Percentiles rank a stretch among this genome's conserved stretches.
Conservation (phyloP, 2,329 filamentous ascomycete genomes). For the Pseudogymnoascus sp. region DNA sequence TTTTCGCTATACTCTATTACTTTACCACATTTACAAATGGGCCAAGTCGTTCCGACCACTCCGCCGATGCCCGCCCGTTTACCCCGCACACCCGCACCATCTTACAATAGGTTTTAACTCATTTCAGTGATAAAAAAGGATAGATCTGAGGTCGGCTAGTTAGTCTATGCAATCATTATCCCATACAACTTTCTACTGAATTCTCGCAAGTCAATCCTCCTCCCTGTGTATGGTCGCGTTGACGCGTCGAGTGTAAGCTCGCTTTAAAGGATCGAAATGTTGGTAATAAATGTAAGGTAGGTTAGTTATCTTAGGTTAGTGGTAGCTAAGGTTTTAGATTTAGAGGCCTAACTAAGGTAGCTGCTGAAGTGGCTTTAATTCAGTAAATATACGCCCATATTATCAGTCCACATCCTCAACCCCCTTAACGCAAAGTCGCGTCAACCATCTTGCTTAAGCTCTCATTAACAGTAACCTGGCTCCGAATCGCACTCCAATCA, state of each 20-base stretch:
- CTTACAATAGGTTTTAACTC: not conserved
- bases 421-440: constrained; percentile 20
- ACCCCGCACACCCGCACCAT: not conserved
- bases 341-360: not conserved
- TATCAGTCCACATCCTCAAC: not conserved
- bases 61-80: not conserved
- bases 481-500: constrained; percentile 45
- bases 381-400: not conserved
- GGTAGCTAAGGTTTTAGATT: not conserved
- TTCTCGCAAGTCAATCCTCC: not conserved
- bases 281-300: not conserved
- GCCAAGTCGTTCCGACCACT: not conserved
- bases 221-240: not conserved
- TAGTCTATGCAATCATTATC: not conserved
- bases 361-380: not conserved
- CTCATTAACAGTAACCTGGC: constrained; percentile 37
- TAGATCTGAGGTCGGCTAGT: not conserved
- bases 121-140: not conserved
- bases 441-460: constrained; percentile 36
- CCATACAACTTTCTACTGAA: not conserved
- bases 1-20: too few relatives aligned
- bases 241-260: not conserved
- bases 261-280: not conserved
- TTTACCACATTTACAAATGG: too few relatives aligned
- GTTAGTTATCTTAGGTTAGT: not conserved